These are phyloP conservation scores for Jamesozyma piceae DNA, from an alignment of 805 yeast genomes.

Conservation along the genomic window DNA sequence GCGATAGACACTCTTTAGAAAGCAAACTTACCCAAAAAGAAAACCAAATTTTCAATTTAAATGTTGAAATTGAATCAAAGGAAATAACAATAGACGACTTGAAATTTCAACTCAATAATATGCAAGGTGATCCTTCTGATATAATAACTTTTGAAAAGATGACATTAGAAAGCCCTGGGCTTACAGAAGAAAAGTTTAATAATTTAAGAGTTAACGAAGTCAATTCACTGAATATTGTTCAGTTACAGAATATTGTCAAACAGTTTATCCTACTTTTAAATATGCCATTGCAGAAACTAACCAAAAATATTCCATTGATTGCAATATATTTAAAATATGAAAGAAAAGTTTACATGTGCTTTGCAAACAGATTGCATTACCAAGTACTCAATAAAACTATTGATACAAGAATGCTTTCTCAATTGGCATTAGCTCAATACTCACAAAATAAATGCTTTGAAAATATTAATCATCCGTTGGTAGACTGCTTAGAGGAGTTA, in stretches of 20 bases:
- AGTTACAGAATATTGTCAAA: conserved; percentile 31
- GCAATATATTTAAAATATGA: conserved; percentile 21
- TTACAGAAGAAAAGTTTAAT: conserved; percentile 1
- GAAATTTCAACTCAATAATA: not conserved
- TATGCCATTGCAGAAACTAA: conserved; percentile 27
- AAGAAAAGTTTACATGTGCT: conserved; percentile 23
- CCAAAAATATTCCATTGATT: conserved; percentile 21
- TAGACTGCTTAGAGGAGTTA: conserved; percentile 24
- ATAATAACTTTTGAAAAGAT: conserved; percentile 13
- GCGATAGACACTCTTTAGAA: not conserved
- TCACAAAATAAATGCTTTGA: conserved; percentile 11
- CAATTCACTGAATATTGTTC: conserved; percentile 23
- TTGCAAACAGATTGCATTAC: conserved; percentile 27
- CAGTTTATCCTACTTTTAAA: conserved; percentile 27
- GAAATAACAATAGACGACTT: not conserved
- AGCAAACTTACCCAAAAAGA: not conserved
- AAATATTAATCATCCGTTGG: conserved; percentile 20
- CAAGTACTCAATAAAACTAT: conserved; percentile 27
- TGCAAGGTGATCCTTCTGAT: conserved; percentile 19
- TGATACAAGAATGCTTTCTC: conserved; percentile 16
- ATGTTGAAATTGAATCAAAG: not conserved
- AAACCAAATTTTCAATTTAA: not conserved
- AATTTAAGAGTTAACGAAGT: conserved; percentile 17
- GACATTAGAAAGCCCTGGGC: not conserved
- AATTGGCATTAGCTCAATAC: conserved; percentile 17